phyloP scores from a whole-genome alignment of 73 alveolate species.

The Paramecium bursaria region DNA sequence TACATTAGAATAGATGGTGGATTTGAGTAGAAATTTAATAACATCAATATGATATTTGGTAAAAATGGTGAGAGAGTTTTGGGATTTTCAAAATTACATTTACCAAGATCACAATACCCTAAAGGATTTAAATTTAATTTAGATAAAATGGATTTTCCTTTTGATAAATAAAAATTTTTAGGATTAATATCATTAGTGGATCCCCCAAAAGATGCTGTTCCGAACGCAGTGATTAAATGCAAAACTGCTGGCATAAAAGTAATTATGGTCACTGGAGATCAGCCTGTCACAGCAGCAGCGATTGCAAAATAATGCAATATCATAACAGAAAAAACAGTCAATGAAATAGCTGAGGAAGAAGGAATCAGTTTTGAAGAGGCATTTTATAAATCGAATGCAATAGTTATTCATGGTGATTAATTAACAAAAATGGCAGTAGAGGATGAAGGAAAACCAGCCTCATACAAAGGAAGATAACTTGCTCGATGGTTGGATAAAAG shows the following conservation, averaged over 20 bases:
- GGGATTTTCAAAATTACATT: conserved; percentile 78
- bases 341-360: conserved; percentile 75
- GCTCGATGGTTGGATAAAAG: conserved; percentile 77
- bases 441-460: conserved; percentile 76
- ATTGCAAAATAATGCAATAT: conserved; percentile 87
- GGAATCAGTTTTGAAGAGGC: conserved; percentile 81
- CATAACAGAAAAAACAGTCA: conserved; percentile 78
- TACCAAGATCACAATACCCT: conserved; percentile 68
- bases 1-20: conserved; percentile 50
- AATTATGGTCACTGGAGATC: conserved; percentile 97
- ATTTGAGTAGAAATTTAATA: conserved; percentile 62
- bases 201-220: conserved; percentile 95
- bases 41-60: conserved; percentile 80
- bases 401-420: conserved; percentile 86
- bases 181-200: conserved; percentile 94
- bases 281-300: conserved; percentile 98
- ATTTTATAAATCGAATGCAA: conserved; percentile 74
- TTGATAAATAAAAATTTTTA: conserved; percentile 77
- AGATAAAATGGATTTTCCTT: conserved; percentile 74
- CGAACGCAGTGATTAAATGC: conserved; percentile 82
- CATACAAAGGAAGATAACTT: conserved; percentile 78
- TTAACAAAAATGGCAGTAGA: conserved; percentile 76
- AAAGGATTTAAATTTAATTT: conserved; percentile 69
- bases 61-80: conserved; percentile 89
- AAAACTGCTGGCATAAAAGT: conserved; percentile 96